phyloP scores from a whole-genome alignment of 352 stramenopile genomes.

The Pythium brachiatum region DNA sequence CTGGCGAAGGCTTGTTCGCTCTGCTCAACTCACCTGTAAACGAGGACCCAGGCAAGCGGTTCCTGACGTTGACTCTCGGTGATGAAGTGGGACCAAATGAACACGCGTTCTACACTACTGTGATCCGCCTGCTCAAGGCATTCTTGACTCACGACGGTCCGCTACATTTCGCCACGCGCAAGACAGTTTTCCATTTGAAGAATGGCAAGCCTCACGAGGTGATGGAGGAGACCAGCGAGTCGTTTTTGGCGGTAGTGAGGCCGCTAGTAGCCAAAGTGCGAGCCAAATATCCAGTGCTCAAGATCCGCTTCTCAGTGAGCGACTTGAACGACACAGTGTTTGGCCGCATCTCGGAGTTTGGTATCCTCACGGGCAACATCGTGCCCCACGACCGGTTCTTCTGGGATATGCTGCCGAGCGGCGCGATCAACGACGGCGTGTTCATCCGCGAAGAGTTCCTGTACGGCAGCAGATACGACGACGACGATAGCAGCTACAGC shows the following conservation, averaged over 20 bases:
- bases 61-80: constrained; percentile 4
- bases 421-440: not conserved
- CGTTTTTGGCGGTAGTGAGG: not conserved
- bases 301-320: not conserved
- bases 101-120: not conserved
- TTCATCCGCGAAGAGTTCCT: not conserved
- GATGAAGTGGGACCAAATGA: not conserved
- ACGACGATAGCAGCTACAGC: not conserved
- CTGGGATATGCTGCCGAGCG: not conserved
- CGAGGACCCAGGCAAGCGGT: not conserved
- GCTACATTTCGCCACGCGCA: not conserved
- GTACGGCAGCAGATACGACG: not conserved
- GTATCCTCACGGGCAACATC: not conserved
- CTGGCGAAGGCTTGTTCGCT: constrained; percentile 15
- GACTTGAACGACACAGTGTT: not conserved
- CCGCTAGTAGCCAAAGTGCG: not conserved
- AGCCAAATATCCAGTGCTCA: not conserved
- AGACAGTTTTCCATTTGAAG: not conserved
- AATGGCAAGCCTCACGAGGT: too few species aligned
- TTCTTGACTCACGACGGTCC: not conserved
- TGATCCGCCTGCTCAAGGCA: not conserved
- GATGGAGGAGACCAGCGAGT: too few species aligned
- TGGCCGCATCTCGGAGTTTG: not conserved
- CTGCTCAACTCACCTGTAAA: not conserved
- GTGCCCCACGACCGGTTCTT: not conserved